A percentile compares a stretch with the other conserved stretches of the same genome.
Conservation (phyloP, 371 early-diverging fungal species). For the Mortierella sp. region DNA sequence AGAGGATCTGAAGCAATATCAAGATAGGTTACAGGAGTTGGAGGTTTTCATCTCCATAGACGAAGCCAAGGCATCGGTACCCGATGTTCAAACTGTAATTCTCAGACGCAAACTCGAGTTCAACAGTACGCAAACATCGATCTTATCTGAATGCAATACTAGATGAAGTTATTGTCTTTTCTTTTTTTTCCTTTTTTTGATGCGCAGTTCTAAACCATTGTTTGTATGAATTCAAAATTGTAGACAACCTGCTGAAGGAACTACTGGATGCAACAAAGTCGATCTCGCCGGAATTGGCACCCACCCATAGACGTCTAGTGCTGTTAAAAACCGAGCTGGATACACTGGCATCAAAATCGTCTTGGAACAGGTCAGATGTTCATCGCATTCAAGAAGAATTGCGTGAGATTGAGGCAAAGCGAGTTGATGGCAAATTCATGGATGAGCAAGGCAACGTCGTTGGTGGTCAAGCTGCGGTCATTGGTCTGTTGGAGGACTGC, state of each 20-base stretch:
- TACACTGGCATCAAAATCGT: constrained; percentile 61
- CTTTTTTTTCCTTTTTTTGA: neutral
- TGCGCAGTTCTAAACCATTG: no score
- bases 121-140: constrained; percentile 62
- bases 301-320: constrained; percentile 74
- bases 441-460: constrained; percentile 69
- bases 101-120: constrained; percentile 67
- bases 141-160: neutral
- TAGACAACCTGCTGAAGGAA: constrained; percentile 60
- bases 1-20: constrained; percentile 72
- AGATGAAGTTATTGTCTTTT: no score
- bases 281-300: constrained; percentile 62
- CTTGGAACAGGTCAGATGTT: constrained; percentile 63
- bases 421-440: constrained; percentile 75
- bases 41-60: constrained; percentile 70
- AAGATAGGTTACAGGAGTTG: constrained; percentile 70
- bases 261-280: constrained; percentile 41
- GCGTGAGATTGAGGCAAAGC: constrained; percentile 75
- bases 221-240: neutral
- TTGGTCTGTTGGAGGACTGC: constrained; percentile 85
- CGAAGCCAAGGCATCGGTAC: constrained; percentile 50
- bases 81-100: constrained; percentile 65
- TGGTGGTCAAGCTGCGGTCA: constrained; percentile 87
- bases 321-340: constrained; percentile 74
- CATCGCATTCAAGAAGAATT: constrained; percentile 74